Evolutionary conservation across 768 basidiomycete species (phyloP).

Genomic region (Rhodosporidiobolus sp.): DNA sequence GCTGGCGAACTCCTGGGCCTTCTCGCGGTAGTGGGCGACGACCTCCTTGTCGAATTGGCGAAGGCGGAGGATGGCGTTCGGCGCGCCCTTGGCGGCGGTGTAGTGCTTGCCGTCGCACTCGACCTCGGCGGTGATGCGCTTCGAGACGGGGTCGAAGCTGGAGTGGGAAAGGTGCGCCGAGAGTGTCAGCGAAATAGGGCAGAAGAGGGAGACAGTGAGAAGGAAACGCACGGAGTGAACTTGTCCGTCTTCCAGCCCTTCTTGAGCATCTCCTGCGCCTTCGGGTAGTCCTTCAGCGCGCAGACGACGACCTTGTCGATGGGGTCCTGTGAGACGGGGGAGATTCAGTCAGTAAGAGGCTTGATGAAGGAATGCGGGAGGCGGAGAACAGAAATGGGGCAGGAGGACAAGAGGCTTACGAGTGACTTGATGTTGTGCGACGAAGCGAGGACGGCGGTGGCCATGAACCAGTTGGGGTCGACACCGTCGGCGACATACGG

Average conservation of each 20-base stretch:
- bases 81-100: slow-evolving; percentile 55
- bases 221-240: slow-evolving; percentile 54
- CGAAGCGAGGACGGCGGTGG: slow-evolving; percentile 54
- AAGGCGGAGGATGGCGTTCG: slow-evolving; percentile 54
- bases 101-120: slow-evolving; percentile 53
- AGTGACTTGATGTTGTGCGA: slow-evolving; percentile 55
- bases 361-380: too few species aligned
- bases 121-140: slow-evolving; percentile 57
- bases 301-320: slow-evolving; percentile 56
- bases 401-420: too few species aligned
- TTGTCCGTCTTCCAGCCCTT: slow-evolving; percentile 53
- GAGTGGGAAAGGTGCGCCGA: background rate
- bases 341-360: too few species aligned
- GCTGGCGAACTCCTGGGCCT: slow-evolving; percentile 51
- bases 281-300: slow-evolving; percentile 51
- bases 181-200: background rate
- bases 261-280: slow-evolving; percentile 53
- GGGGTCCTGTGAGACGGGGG: too few species aligned
- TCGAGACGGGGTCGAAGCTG: slow-evolving; percentile 55
- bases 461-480: slow-evolving; percentile 44
- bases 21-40: slow-evolving; percentile 49
- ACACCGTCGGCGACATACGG: slow-evolving; percentile 47
- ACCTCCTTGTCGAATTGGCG: slow-evolving; percentile 48
- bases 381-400: too few species aligned
- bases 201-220: background rate